Evolutionary conservation across 495 filamentous ascomycete species (phyloP), one percentile per base, ranked within the genome.

Genomic region (Paragyromitra xinjiangensis): DNA sequence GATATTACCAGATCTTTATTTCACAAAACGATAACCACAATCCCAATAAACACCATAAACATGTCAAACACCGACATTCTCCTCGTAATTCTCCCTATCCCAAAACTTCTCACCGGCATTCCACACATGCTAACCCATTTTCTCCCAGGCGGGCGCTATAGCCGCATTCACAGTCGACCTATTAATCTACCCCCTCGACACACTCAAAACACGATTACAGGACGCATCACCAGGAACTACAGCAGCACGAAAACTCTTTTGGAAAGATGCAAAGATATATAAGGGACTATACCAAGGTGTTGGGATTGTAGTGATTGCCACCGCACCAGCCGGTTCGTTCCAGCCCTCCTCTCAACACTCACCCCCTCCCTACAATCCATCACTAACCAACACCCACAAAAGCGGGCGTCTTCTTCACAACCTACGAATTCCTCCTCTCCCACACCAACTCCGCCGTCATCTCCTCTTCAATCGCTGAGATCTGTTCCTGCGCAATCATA

Each of bases 341-440:
- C 39, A 70, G 34, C 50, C 29, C 19, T 50, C 48, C 44, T 3
- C 26, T 3, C 26, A 29, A 29, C 26, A 29, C 26, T 29, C 3
- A 22, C 9, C 24, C n/a, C n/a, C 50, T 45, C n/a, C 14, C 39
- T 64, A 16, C 34, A 59, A 64, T 5, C 14, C 4, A 29, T 56
- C 45, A n/a, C 6, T 14, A 40, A 34, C 39, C 72, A 64, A 62
- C 14, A 16, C n/a, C 12, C 34, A 39, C 59, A 24, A 50, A 69
- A 94, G 92, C 94, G 61, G 93, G 93, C 71, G 88, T 92, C 39
- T 98, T 97, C 85, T 97, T 97, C 85, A 93, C 92, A 11, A 92
- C 92, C 6, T 97, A 97, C 83, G 94, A 97, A 86, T 87, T 86
- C 22, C 80, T 87, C n/a, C 79, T 88, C 1, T 69, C 78, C 22